A percentile compares a stretch with the other conserved stretches of the same genome.
phyloP scores from a whole-genome alignment of 2,329 filamentous ascomycete species.

The Beauveria varroae region DNA sequence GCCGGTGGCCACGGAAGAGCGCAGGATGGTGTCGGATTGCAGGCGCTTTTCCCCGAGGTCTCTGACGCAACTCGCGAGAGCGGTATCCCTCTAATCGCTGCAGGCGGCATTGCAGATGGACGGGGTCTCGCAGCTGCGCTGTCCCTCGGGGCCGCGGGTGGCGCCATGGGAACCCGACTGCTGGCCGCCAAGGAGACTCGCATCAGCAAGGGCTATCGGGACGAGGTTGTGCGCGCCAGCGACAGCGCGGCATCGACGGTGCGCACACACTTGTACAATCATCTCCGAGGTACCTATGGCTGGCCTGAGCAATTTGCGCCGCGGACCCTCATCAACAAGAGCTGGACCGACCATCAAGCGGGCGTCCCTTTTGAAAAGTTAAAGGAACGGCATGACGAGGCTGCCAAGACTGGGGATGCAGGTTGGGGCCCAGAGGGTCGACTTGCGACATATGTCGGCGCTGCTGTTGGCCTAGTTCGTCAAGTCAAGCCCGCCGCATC shows the following conservation, averaged over 20 bases:
- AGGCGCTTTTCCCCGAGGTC: constrained; percentile 43
- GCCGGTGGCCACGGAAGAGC: constrained; percentile 46
- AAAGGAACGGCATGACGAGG: constrained; percentile 33
- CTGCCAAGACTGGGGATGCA: constrained; percentile 30
- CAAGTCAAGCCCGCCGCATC: constrained; percentile 29
- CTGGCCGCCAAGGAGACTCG: constrained; percentile 40
- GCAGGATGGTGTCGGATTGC: constrained; percentile 34
- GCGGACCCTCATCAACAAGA: constrained; percentile 31
- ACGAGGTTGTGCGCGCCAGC: constrained; percentile 32
- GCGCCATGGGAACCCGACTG: constrained; percentile 57
- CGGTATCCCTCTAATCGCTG: constrained; percentile 39
- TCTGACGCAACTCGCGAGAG: constrained; percentile 28
- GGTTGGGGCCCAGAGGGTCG: constrained; percentile 42
- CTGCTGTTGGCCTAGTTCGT: constrained; percentile 36
- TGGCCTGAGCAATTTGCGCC: constrained; percentile 36
- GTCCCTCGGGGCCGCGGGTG: constrained; percentile 43
- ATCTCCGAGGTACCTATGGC: constrained; percentile 33
- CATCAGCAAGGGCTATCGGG: constrained; percentile 32
- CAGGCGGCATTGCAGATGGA: constrained; percentile 46
- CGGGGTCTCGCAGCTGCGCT: constrained; percentile 42
- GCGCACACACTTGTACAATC: constrained; percentile 37
- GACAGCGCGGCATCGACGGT: constrained; percentile 32
- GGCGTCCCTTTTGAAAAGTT: constrained; percentile 37
- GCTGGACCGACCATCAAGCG: constrained; percentile 27
- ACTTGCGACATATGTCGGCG: constrained; percentile 43